Evolutionary conservation across 139 green algal species (phyloP), one percentile per base, ranked within the genome.

Genomic region (Tetradesmus obliquus): DNA sequence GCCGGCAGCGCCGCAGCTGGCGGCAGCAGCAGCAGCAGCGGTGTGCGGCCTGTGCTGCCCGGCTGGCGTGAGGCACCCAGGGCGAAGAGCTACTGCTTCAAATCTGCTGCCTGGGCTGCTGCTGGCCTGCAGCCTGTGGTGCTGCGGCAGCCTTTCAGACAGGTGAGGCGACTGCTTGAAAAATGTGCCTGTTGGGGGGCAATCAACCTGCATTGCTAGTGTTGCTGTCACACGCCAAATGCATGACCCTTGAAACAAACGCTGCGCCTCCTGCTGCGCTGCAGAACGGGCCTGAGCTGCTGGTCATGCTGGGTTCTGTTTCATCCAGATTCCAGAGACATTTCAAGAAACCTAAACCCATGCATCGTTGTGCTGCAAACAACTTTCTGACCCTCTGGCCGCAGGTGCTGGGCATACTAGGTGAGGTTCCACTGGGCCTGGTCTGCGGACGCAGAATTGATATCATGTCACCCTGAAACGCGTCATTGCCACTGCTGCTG

Each of bases 71-170:
- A 76, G 66, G 17, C 66, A 76, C 3, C 66, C 3, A 32, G n/a
- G 54, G 5, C 82, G 0, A 87, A 69, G 82, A 19, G 51, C 5
- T 88, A 88, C 83, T 88, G 83, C 57, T 88, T 88, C 83, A 88
- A 88, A 57, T 88, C 83, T 15, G 57, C 83, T 79, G 83, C 57
- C 7, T 88, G 83, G 83, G 83, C 83, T 55, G 83, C 83, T 76
- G 83, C 57, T n/a, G 57, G 51, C 57, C 79, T 88, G 57, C 55
- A 79, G 55, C 57, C 83, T 54, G 83, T 57, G 20, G 58, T 88
- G 15, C 83, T 88, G 55, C 57, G 58, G n/a, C 57, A 88, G 12
- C 22, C 57, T 0, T 88, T 55, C 83, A 54, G 83, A 12, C 83
- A 88, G 83, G 83, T 88, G 83, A 3, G 55, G 24, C 15, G 32